phyloP scores from a whole-genome alignment of 2,329 filamentous ascomycete genomes.

The Fusarium napiforme region DNA sequence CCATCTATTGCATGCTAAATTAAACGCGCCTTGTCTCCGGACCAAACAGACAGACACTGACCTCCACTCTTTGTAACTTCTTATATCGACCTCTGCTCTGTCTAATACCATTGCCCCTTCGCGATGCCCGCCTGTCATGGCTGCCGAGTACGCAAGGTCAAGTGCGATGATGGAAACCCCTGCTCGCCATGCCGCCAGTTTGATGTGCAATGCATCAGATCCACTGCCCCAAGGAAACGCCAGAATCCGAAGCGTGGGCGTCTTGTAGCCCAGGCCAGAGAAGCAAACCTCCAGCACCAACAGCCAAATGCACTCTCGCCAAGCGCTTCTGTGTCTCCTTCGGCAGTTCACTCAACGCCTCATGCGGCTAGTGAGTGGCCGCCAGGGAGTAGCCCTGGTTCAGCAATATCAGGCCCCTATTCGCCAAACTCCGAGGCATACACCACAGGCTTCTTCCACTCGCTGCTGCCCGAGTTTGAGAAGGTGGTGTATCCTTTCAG shows the following conservation, averaged over 20 bases:
- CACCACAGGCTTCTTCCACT: constrained; percentile 31
- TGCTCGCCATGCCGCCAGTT: constrained; percentile 39
- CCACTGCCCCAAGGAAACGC: constrained; percentile 33
- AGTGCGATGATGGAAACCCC: constrained; percentile 40
- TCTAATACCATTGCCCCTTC: not conserved
- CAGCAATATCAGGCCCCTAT: constrained; percentile 17
- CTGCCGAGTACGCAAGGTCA: constrained; percentile 43
- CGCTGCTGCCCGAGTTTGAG: constrained; percentile 33
- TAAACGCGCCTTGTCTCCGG: constrained; percentile 28
- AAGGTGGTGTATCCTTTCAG: constrained; percentile 40
- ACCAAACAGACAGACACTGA: constrained; percentile 12
- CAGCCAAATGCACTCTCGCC: constrained; percentile 26
- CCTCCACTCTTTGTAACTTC: constrained; percentile 17
- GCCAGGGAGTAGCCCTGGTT: constrained; percentile 29
- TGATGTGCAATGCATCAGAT: constrained; percentile 36
- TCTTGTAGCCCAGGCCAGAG: constrained; percentile 36
- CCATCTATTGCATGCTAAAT: constrained; percentile 9
- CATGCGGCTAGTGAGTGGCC: constrained; percentile 28
- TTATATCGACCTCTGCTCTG: not conserved
- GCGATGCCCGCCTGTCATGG: constrained; percentile 40
- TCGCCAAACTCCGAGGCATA: constrained; percentile 30
- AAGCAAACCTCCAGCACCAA: constrained; percentile 29
- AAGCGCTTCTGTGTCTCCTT: constrained; percentile 31
- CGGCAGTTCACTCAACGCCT: constrained; percentile 23
- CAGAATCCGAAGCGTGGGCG: constrained; percentile 37